Conservation (phyloP, 257 asterid genomes). For the Solanum dulcamara region DNA sequence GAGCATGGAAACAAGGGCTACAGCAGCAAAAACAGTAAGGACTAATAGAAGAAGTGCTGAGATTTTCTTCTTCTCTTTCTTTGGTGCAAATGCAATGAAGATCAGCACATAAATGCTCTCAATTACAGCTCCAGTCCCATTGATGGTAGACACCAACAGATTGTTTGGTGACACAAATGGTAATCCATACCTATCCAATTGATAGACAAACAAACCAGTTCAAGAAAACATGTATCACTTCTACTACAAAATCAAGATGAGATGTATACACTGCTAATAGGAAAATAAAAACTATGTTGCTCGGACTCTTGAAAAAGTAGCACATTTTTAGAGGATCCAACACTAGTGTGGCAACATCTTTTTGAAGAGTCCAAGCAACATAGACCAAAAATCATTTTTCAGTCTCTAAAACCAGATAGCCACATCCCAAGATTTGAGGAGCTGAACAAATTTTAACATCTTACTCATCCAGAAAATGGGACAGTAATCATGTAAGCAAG, state of each 20-base stretch:
- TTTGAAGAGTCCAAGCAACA: no score
- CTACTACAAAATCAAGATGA: not conserved
- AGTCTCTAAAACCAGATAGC: not conserved
- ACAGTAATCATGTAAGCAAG: not conserved
- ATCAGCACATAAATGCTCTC: constrained; percentile 44
- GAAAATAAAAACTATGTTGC: not conserved
- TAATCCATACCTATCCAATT: constrained; percentile 62
- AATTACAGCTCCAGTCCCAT: constrained; percentile 62
- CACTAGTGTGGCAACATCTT: not conserved
- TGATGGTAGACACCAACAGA: constrained; percentile 55
- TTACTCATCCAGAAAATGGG: not conserved
- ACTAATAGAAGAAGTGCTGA: constrained; percentile 30
- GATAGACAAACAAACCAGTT: not conserved
- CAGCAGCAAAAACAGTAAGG: constrained; percentile 29
- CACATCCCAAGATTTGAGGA: not conserved
- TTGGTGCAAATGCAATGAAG: constrained; percentile 46
- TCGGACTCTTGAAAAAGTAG: not conserved
- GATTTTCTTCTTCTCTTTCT: constrained; percentile 50
- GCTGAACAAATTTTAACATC: not conserved
- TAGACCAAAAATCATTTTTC: not conserved
- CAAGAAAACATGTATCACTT: not conserved
- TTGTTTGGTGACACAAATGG: constrained; percentile 90
- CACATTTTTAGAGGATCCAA: not conserved
- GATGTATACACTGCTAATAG: not conserved
- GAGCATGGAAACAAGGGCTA: constrained; percentile 44